Evolutionary conservation across 176 grass and related monocot genomes (phyloP).

Genomic region (Guadua angustifolia): DNA sequence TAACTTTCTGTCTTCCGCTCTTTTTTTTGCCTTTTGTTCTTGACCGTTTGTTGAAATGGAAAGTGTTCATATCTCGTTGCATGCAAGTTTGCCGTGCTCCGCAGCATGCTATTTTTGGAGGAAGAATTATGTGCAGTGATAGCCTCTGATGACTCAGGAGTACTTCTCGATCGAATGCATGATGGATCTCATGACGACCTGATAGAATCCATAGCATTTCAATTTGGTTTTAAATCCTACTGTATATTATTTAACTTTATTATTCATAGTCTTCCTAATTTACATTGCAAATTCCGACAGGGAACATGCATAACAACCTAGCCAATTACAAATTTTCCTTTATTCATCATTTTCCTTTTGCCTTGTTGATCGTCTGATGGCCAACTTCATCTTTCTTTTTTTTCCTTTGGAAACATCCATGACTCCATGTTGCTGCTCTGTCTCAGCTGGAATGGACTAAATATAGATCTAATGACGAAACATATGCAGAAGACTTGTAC

Average conservation of each 20-base stretch:
- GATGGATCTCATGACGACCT: not conserved
- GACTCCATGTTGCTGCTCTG: not conserved
- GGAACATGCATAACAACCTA: slow-evolving; percentile 13
- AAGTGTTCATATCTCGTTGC: not conserved
- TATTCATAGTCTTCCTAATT: slow-evolving; percentile 36
- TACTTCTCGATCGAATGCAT: not conserved
- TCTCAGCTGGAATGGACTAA: not conserved
- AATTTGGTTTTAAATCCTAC: not conserved
- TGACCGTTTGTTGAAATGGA: not conserved
- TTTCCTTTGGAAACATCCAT: not conserved
- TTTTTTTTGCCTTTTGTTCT: slow-evolving; percentile 18
- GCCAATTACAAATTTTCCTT: slow-evolving; percentile 24
- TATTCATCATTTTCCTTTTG: not conserved
- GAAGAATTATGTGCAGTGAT: not conserved
- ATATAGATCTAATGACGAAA: not conserved
- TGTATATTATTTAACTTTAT: slow-evolving; percentile 17
- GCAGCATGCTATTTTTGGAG: not conserved
- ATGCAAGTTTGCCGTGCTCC: not conserved
- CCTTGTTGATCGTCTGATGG: not conserved
- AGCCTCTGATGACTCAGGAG: not conserved
- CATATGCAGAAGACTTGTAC: not conserved
- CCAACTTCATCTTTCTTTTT: slow-evolving; percentile 30
- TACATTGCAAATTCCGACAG: slow-evolving; percentile 26
- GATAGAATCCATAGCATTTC: not conserved
- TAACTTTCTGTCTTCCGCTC: not conserved